phyloP scores from a whole-genome alignment of 768 basidiomycete genomes.

The Pholiota microspora region DNA sequence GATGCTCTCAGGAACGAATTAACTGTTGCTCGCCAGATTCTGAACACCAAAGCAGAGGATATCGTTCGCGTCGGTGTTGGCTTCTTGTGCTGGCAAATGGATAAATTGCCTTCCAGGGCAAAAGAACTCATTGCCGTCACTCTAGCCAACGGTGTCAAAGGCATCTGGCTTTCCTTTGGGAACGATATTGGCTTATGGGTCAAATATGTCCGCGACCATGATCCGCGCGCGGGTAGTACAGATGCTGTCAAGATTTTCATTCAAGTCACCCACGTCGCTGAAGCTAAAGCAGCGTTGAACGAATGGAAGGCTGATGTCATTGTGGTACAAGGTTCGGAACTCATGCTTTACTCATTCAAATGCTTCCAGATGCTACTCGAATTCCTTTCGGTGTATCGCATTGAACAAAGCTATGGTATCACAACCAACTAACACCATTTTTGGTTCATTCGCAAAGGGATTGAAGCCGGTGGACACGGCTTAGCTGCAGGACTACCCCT shows the following conservation, averaged over 20 bases:
- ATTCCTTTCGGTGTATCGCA: constrained; percentile 2
- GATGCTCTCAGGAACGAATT: constrained; percentile 51
- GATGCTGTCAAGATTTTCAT: constrained; percentile 58
- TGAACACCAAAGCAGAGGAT: constrained; percentile 32
- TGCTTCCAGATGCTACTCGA: background rate
- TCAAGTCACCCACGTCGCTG: constrained; percentile 58
- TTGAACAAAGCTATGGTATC: background rate
- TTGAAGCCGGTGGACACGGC: constrained; percentile 82
- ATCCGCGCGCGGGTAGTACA: constrained; percentile 36
- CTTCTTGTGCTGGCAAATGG: constrained; percentile 70
- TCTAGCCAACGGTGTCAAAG: constrained; percentile 54
- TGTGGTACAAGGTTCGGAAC: constrained; percentile 67
- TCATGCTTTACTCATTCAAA: background rate
- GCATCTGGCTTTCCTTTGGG: constrained; percentile 79
- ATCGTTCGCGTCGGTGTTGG: constrained; percentile 70
- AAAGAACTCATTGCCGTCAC: constrained; percentile 44
- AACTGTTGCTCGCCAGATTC: constrained; percentile 42
- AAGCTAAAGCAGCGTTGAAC: constrained; percentile 57
- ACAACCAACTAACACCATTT: background rate
- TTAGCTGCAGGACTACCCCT: constrained; percentile 53
- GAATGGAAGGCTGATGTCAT: constrained; percentile 74
- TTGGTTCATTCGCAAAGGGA: constrained; percentile 42
- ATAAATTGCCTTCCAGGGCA: constrained; percentile 39
- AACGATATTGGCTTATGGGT: constrained; percentile 59
- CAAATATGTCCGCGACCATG: constrained; percentile 52